Evolutionary conservation across 306 rosid species (phyloP).

Genomic region (Casuarina glauca): DNA sequence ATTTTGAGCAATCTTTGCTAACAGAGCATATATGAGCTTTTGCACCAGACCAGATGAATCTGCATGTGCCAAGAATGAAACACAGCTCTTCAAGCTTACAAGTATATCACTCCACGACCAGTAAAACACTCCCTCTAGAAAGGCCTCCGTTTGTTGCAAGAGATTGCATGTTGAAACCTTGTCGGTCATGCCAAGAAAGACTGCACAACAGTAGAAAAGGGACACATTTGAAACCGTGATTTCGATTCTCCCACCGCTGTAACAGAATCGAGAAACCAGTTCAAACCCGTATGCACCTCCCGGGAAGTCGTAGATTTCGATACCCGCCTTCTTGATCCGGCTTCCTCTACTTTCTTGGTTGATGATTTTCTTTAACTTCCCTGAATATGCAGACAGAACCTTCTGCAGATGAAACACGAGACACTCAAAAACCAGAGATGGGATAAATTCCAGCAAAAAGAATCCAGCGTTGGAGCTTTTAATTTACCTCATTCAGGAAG

Average conservation of each 20-base stretch:
- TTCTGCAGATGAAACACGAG: constrained; percentile 38
- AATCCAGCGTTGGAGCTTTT: neutral
- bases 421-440: neutral
- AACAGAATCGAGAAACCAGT: constrained; percentile 60
- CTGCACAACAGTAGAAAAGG: constrained; percentile 56
- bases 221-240: constrained; percentile 53
- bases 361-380: constrained; percentile 49
- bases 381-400: constrained; percentile 44
- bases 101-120: constrained; percentile 69
- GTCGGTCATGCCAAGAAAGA: constrained; percentile 67
- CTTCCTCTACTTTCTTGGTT: constrained; percentile 35
- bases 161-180: constrained; percentile 49
- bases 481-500: constrained; percentile 52
- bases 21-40: constrained; percentile 55
- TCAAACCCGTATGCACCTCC: constrained; percentile 78
- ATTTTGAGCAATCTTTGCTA: constrained; percentile 52
- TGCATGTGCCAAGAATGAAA: constrained; percentile 33
- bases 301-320: constrained; percentile 58
- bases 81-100: constrained; percentile 46
- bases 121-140: constrained; percentile 48
- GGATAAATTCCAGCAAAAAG: neutral
- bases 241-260: constrained; percentile 51
- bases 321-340: constrained; percentile 32
- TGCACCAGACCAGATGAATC: constrained; percentile 58
- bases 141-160: constrained; percentile 50